Conservation (phyloP, 345 rosid genomes). For the Pistacia integerrima region DNA sequence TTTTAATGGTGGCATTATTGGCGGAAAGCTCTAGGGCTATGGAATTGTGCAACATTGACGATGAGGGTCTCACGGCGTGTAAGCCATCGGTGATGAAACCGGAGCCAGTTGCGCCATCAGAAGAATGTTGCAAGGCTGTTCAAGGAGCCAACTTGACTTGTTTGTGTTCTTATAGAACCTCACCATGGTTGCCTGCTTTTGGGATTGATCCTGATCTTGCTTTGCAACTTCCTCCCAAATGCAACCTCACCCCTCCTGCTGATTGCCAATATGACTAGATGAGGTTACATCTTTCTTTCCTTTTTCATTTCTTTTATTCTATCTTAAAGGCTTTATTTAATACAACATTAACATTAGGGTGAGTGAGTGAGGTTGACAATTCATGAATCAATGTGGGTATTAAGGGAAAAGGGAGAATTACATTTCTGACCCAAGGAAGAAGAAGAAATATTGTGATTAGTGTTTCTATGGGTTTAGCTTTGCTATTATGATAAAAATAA, state of each 20-base stretch:
- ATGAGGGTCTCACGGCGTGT: constrained; percentile 54
- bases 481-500: too few species aligned
- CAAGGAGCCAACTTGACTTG: constrained; percentile 53
- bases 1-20: constrained; percentile 14
- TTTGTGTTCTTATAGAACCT: constrained; percentile 63
- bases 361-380: too few species aligned
- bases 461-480: too few species aligned
- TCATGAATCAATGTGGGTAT: too few species aligned
- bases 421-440: too few species aligned
- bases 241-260: constrained; percentile 38
- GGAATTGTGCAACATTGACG: constrained; percentile 48
- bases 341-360: too few species aligned
- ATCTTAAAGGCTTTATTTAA: too few species aligned
- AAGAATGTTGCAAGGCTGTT: constrained; percentile 56
- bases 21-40: constrained; percentile 32
- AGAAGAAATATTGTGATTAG: too few species aligned
- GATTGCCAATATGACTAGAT: constrained; percentile 21
- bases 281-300: constrained; percentile 4
- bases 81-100: constrained; percentile 61
- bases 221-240: constrained; percentile 52
- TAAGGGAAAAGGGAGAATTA: too few species aligned
- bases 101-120: constrained; percentile 48
- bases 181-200: constrained; percentile 46
- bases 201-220: constrained; percentile 79
- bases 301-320: too few species aligned